These are phyloP conservation scores for Salvia rosmarinus DNA, from an alignment of 257 asterid species.

Conservation along the genomic window DNA sequence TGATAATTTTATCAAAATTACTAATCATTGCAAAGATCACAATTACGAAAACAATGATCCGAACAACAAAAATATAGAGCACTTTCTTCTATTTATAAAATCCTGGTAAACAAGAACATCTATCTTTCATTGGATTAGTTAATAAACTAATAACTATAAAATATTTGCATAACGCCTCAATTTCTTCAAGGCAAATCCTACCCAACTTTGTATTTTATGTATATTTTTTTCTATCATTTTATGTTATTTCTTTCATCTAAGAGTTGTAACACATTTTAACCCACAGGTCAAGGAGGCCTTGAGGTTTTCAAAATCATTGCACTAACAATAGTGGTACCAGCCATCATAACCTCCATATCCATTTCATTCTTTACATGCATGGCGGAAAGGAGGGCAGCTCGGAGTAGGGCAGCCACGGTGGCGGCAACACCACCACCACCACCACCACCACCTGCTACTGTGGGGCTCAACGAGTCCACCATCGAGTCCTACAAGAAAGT, in stretches of 20 bases:
- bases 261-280: not conserved
- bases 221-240: no score
- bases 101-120: no score
- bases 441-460: not conserved
- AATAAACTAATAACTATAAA: no score
- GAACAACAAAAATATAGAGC: not conserved
- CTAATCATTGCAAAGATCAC: not conserved
- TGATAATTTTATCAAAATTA: no score
- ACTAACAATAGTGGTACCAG: slow-evolving; percentile 48
- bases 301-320: slow-evolving; percentile 44
- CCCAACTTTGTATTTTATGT: no score
- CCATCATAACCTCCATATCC: slow-evolving; percentile 41
- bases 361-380: slow-evolving; percentile 43
- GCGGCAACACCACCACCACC: slow-evolving; percentile 14
- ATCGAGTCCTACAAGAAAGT: slow-evolving; percentile 70
- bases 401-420: slow-evolving; percentile 22
- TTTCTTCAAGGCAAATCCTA: no score
- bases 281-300: slow-evolving; percentile 39
- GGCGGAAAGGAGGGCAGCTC: slow-evolving; percentile 35
- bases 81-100: no score
- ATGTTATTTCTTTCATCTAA: no score
- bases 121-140: no score
- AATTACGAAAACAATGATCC: not conserved
- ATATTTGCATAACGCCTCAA: no score
- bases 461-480: slow-evolving; percentile 66